phyloP scores from a whole-genome alignment of 345 rosid species.

The Streptanthus diversifolius region DNA sequence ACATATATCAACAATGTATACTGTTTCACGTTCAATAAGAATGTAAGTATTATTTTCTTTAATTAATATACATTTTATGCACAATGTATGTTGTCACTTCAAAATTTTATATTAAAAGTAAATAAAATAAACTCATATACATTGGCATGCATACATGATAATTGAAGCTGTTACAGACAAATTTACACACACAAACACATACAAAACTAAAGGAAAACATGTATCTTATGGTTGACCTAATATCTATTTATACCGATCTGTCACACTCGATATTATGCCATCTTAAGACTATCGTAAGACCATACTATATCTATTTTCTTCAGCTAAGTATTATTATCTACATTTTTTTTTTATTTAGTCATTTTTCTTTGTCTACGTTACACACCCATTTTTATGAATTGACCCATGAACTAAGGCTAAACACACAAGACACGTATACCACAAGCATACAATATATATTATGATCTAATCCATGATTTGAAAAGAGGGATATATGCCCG shows the following conservation, averaged over 20 bases:
- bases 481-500: conserved; percentile 11
- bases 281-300: background rate
- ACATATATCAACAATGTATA: no score
- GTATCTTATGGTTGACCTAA: conserved; percentile 4
- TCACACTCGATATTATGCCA: background rate
- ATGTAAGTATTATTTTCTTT: no score
- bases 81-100: no score
- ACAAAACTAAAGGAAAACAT: background rate
- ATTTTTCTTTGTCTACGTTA: background rate
- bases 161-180: background rate
- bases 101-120: no score
- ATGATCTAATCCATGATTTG: conserved; percentile 20
- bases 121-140: background rate
- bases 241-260: background rate
- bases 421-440: background rate
- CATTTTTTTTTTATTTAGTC: conserved; percentile 1
- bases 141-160: background rate
- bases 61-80: no score
- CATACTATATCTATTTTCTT: background rate
- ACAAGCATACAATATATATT: background rate
- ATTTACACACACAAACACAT: background rate
- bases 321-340: conserved; percentile 1
- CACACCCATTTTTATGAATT: background rate
- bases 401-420: background rate
- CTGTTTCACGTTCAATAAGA: no score